Percentiles rank a stretch among this genome's conserved stretches.
Conservation (phyloP, 768 basidiomycete species). For the Tylopilus balloui region DNA sequence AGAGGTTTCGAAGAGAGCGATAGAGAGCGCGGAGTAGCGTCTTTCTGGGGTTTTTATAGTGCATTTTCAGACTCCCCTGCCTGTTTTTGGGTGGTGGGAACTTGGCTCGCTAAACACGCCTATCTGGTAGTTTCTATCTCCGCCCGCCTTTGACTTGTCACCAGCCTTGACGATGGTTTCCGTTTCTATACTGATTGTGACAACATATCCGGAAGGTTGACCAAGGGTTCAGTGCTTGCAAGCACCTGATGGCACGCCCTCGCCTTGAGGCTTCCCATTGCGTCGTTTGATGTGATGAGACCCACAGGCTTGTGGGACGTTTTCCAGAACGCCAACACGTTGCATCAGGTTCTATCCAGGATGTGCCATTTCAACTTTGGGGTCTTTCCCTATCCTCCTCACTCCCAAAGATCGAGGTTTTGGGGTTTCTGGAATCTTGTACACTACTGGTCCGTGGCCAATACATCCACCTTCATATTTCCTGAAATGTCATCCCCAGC, state of each 20-base stretch:
- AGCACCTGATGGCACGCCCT: background rate
- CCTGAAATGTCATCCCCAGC: background rate
- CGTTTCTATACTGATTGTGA: background rate
- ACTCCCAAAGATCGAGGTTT: background rate
- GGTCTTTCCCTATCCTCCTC: background rate
- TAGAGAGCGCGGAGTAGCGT: conserved; percentile 13
- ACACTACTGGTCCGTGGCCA: background rate
- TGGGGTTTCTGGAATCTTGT: background rate
- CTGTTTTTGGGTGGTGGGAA: conserved; percentile 26
- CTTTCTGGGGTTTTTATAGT: conserved; percentile 27
- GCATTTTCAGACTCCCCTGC: conserved; percentile 32
- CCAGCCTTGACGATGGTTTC: background rate
- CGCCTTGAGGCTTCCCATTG: conserved; percentile 10
- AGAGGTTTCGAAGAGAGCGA: conserved; percentile 14
- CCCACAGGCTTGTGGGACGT: background rate
- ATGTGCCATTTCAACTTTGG: conserved; percentile 1
- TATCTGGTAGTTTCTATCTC: conserved; percentile 8
- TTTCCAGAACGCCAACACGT: background rate
- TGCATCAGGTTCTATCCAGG: conserved; percentile 6
- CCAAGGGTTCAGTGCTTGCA: background rate
- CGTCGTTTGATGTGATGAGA: conserved; percentile 2
- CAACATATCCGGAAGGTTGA: background rate
- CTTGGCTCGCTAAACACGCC: too few relatives aligned
- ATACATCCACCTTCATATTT: background rate
- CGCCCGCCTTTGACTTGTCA: background rate